Evolutionary conservation across 352 stramenopile species (phyloP).

Genomic region (Aphanomyces cochlioides): DNA sequence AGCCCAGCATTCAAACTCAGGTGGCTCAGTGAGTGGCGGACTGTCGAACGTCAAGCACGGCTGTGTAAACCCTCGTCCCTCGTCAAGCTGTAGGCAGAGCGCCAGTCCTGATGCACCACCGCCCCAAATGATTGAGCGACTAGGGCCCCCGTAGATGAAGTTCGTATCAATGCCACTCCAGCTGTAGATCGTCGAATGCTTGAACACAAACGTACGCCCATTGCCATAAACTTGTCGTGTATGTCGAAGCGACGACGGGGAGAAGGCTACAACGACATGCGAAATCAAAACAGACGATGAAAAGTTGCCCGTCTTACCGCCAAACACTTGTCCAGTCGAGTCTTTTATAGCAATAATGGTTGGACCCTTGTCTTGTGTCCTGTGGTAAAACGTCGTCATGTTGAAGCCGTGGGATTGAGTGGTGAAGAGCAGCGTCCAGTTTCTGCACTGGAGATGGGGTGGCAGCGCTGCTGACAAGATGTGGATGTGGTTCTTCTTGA

Average conservation of each 20-base stretch:
- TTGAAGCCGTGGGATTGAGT: conserved; percentile 68
- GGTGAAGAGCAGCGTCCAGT: conserved; percentile 65
- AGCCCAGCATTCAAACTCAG: conserved; percentile 57
- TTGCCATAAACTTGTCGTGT: conserved; percentile 62
- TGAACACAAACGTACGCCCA: conserved; percentile 70
- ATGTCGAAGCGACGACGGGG: conserved; percentile 56
- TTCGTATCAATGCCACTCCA: conserved; percentile 66
- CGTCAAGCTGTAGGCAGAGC: conserved; percentile 65
- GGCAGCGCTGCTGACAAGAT: conserved; percentile 62
- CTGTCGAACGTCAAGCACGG: conserved; percentile 63
- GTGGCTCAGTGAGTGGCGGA: conserved; percentile 44
- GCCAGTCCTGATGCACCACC: conserved; percentile 64
- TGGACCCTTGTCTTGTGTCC: conserved; percentile 53
- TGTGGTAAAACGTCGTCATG: conserved; percentile 53
- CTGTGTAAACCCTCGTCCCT: conserved; percentile 63
- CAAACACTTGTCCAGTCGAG: conserved; percentile 65
- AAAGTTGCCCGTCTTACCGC: conserved; percentile 21
- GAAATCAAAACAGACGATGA: background rate
- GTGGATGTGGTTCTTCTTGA: conserved; percentile 66
- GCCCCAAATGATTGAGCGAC: conserved; percentile 56
- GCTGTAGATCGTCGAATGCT: conserved; percentile 45
- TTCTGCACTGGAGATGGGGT: conserved; percentile 57
- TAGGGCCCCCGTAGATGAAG: conserved; percentile 59
- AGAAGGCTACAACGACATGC: conserved; percentile 43
- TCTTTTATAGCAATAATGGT: conserved; percentile 69